Base-by-base conservation (phyloP, 2,329 filamentous ascomycete species). In the Amylocarpus encephaloides region DNA sequence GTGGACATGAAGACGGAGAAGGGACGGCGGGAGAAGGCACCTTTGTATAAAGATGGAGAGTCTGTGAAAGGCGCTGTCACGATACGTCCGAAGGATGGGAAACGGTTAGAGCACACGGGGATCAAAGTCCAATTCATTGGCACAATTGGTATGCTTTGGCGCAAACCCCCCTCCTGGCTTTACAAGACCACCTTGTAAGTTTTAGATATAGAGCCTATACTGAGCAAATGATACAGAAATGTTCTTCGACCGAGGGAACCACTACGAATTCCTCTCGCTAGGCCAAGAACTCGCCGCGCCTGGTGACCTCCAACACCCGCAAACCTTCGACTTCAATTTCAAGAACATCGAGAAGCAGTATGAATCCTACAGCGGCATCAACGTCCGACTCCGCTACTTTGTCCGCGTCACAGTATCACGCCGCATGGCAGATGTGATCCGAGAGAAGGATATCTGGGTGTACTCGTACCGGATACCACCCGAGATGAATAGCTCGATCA, bases 311-410 rank as follows among this genome's bases (percentile, higher is more conserved):
- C 93, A 97, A 68, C 94, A 98, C 72, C 93, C 93, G 39, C 93
- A 98, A 74, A 96, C 91, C 43, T 96, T 95, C 70, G 89, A 95
- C 61, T 98, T 98, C 81, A 95, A 96, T 75, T 98, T 98, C 82
- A 97, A 97, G 72, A 98, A 97, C 70, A 90, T 98, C 64, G 93
- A 98, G 79, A 98, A 98, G 77, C 91, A 95, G 71, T 98, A 98
- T 78, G 94, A 98, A 73, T 96, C 91, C 59, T 98, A 98, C 78
- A 95, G 95, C 68, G 93, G 93, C 66, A 98, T 98, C 81, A 98
- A 98, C 68, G 93, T 98, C 65, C 95, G 95, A 76, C 80, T 98
- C 68, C 90, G 93, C 62, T 98, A 98, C 80, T 97, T 97, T 72
- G 85, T 97, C 51, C 87, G 91, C 62, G 93, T 97, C 61, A 98